Evolutionary conservation across 2,329 filamentous ascomycete genomes (phyloP).

Genomic region (Ceratocystis ficicola): DNA sequence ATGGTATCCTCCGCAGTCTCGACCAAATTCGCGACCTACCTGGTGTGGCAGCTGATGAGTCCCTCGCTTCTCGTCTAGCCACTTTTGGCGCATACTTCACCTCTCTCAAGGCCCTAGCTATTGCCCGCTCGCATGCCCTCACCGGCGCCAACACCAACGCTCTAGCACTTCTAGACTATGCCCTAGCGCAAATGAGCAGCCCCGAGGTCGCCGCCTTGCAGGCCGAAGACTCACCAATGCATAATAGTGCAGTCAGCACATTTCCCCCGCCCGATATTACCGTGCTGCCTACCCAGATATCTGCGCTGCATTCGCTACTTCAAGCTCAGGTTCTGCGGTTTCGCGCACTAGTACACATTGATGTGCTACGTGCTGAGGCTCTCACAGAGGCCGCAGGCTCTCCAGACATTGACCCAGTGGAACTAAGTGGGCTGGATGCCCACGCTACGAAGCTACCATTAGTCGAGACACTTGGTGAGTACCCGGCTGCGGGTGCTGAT

Average conservation of each 20-base stretch:
- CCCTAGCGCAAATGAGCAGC: constrained; percentile 46
- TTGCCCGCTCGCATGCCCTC: constrained; percentile 73
- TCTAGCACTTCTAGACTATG: constrained; percentile 70
- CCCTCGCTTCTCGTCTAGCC: constrained; percentile 64
- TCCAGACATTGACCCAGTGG: too few relatives aligned
- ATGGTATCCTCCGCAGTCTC: constrained; percentile 79
- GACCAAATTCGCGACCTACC: constrained; percentile 81
- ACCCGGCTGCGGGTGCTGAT: constrained; percentile 54
- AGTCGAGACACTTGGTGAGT: constrained; percentile 63
- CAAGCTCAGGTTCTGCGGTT: constrained; percentile 64
- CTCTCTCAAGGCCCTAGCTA: constrained; percentile 73
- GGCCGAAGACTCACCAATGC: constrained; percentile 27
- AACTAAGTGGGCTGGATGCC: not conserved
- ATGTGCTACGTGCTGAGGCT: constrained; percentile 46
- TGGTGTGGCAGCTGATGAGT: constrained; percentile 73
- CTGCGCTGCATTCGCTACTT: constrained; percentile 50
- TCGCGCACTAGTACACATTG: constrained; percentile 74
- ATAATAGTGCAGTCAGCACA: constrained; percentile 26
- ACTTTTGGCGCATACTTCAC: constrained; percentile 73
- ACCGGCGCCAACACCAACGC: constrained; percentile 62
- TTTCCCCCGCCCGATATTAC: constrained; percentile 51
- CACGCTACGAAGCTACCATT: constrained; percentile 39
- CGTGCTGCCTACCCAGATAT: constrained; percentile 47
- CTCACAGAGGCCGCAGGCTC: constrained; percentile 29
- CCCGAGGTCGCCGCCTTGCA: constrained; percentile 37